phyloP scores from a whole-genome alignment of 805 yeast genomes.

The Metschnikowia lachancei region DNA sequence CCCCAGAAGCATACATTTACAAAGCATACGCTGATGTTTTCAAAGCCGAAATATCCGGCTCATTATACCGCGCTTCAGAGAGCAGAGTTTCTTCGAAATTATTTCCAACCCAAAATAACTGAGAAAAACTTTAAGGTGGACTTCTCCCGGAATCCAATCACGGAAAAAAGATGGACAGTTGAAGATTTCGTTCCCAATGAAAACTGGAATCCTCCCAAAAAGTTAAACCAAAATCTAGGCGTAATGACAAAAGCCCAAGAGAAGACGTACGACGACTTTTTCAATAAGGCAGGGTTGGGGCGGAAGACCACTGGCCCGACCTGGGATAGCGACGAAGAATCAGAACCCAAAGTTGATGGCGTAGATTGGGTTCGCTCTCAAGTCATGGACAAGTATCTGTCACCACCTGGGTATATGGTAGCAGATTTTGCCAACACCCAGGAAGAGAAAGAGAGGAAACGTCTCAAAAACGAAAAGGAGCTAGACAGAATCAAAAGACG shows the following conservation, averaged over 20 bases:
- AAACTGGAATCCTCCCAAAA: constrained; percentile 20
- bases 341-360: not conserved
- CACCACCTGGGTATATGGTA: constrained; percentile 42
- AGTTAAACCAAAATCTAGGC: constrained; percentile 16
- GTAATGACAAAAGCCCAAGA: constrained; percentile 24
- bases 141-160: constrained; percentile 34
- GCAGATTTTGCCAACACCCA: constrained; percentile 39
- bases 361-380: constrained; percentile 24
- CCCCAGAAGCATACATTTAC: not conserved
- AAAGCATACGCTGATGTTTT: not conserved
- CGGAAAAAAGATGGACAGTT: constrained; percentile 34
- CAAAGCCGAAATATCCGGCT: constrained; percentile 10
- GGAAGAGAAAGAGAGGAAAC: constrained; percentile 25
- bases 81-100: constrained; percentile 28
- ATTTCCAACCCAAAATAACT: constrained; percentile 24
- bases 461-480: constrained; percentile 23
- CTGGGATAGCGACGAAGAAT: constrained; percentile 21
- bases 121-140: constrained; percentile 25
- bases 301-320: constrained; percentile 14
- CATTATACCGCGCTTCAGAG: constrained; percentile 34
- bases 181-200: constrained; percentile 37
- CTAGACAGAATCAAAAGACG: constrained; percentile 29
- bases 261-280: constrained; percentile 18
- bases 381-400: constrained; percentile 36
- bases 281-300: constrained; percentile 19